These are phyloP conservation scores for Berkeleyomyces basicola DNA, from an alignment of 2,329 filamentous ascomycete species.

Conservation along the genomic window DNA sequence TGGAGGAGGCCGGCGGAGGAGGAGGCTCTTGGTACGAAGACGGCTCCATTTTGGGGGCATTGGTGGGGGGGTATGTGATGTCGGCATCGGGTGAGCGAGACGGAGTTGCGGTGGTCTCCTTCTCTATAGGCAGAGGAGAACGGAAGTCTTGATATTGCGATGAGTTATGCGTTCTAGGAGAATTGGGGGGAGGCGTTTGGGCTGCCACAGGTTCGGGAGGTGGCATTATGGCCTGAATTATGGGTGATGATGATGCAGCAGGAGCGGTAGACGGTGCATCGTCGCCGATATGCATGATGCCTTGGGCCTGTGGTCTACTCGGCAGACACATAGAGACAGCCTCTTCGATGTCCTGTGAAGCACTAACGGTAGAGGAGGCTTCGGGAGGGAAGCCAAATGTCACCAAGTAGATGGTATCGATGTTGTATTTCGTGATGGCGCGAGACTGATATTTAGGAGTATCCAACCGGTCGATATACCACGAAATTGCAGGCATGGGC, in stretches of 20 bases:
- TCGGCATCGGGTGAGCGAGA: neutral
- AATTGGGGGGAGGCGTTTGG: neutral
- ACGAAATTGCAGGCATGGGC: conserved; percentile 25
- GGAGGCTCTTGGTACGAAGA: neutral
- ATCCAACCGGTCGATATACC: conserved; percentile 23
- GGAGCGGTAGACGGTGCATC: neutral
- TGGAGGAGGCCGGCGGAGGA: neutral
- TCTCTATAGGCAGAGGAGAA: neutral
- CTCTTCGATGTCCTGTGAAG: neutral
- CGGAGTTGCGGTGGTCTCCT: neutral
- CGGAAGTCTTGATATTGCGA: neutral
- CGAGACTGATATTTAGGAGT: conserved; percentile 19
- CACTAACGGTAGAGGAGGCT: neutral
- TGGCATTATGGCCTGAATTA: neutral
- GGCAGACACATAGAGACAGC: neutral
- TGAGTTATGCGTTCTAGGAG: neutral
- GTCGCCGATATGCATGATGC: neutral
- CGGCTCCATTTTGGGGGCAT: neutral
- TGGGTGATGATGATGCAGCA: neutral
- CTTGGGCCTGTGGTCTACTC: neutral
- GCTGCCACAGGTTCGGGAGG: neutral
- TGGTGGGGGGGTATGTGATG: neutral
- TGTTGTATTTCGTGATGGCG: conserved; percentile 23
- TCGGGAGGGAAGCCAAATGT: neutral
- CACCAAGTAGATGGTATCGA: conserved; percentile 19